phyloP scores from a whole-genome alignment of 768 basidiomycete genomes.

The Tephrocybe sp. region DNA sequence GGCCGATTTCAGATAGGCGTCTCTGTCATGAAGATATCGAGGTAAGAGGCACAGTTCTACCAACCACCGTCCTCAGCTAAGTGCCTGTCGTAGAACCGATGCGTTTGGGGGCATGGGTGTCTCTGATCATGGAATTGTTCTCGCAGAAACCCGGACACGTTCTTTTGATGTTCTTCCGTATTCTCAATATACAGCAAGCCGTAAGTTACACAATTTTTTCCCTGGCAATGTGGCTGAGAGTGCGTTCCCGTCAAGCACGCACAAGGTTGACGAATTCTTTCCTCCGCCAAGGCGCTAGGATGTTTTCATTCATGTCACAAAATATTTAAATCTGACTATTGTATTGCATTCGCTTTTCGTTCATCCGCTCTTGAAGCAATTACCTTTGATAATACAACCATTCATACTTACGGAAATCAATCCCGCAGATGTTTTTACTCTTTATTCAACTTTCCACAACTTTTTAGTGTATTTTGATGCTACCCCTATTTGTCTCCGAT shows the following conservation, averaged over 20 bases:
- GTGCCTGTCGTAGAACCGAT: constrained; percentile 36
- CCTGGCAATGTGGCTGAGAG: constrained; percentile 12
- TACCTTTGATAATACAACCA: too few species aligned
- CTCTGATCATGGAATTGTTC: constrained; percentile 57
- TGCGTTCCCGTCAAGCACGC: constrained; percentile 30
- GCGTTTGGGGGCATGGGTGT: constrained; percentile 47
- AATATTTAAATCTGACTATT: constrained; percentile 16
- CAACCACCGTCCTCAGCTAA: constrained; percentile 18
- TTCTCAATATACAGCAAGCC: constrained; percentile 71
- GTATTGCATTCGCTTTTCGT: too few species aligned
- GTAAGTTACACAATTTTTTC: constrained; percentile 44
- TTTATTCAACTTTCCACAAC: too few species aligned
- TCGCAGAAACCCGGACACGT: constrained; percentile 71
- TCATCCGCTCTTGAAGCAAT: constrained; percentile 13
- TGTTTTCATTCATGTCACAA: constrained; percentile 39
- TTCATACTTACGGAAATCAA: too few species aligned
- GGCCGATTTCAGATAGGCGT: constrained; percentile 77
- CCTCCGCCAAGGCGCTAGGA: constrained; percentile 51
- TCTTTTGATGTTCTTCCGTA: constrained; percentile 78
- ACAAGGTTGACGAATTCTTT: constrained; percentile 53
- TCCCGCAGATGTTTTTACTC: too few species aligned
- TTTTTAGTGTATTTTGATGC: too few species aligned
- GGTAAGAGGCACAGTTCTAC: constrained; percentile 45
- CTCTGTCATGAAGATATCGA: constrained; percentile 69
- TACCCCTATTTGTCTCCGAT: too few species aligned